Base-by-base conservation (phyloP, 2,329 filamentous ascomycete genomes). In the Fusarium keratoplasticum region DNA sequence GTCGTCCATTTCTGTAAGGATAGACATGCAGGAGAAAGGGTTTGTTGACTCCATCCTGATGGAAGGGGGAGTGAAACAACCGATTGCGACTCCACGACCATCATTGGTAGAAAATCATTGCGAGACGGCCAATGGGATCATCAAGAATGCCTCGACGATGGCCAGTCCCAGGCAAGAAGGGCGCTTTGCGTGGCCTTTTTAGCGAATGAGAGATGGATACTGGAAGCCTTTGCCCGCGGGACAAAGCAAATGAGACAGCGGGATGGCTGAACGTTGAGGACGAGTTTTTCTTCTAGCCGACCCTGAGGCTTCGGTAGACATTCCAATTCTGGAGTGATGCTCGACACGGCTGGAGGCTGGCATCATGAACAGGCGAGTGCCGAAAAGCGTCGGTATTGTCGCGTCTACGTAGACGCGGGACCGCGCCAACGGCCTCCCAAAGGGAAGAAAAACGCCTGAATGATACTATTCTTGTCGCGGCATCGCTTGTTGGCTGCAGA, bases 61-160 rank as follows among this genome's bases (percentile, higher is more conserved):
- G 67, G 65, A 44, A 54, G 69, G 69, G 71, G 61, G 73, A 72
- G 70, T 77, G 73, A 78, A 77, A 78, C 76, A 36, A 73, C 20
- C 61, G 50, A 47, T 54, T 73, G 64, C 38, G 36, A 63, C 47
- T 62, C 22, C 69, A 61, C 33, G 29, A 40, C 20, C 35, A 50
- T 72, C 62, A 78, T 78, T 78, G 76, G 76, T 42, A 77, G 76
- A 78, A 77, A 78, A 36, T 67, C 52, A 16, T 54, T 59, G 54
- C 60, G 38, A 50, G 36, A 61, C 50, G 31, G n/a, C 76, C 76
- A 78, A 78, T 78, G 64, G 66, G 31, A 73, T 66, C 7, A 6
- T 54, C 33, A 25, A 33, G 66, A 71, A 62, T 67, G 55, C 38
- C 47, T 62, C 52, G 38, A 20, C 27, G 64, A 69, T 58, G 69